Evolutionary conservation across 2,329 filamentous ascomycete genomes (phyloP).

Genomic region (Cadophora malorum): DNA sequence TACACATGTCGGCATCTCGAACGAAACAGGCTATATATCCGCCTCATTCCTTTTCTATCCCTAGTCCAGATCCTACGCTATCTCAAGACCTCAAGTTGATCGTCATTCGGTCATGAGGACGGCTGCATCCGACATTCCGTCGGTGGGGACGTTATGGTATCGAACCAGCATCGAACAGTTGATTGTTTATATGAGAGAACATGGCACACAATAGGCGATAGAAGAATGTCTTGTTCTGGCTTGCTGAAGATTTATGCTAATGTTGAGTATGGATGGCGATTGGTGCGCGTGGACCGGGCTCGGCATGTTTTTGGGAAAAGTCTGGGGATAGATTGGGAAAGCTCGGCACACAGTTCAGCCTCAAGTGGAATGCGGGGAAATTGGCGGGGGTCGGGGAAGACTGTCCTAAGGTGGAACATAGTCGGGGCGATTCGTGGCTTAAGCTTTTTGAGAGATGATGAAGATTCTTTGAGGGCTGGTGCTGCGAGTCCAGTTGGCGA

Average conservation of each 20-base stretch:
- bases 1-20: background rate
- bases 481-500: background rate
- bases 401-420: background rate
- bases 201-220: background rate
- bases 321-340: background rate
- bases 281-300: background rate
- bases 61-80: background rate
- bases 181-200: background rate
- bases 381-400: background rate
- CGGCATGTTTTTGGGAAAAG: background rate
- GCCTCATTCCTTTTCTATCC: background rate
- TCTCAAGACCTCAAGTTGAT: background rate
- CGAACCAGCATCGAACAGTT: background rate
- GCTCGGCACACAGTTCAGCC: slow-evolving; percentile 14
- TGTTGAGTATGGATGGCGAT: background rate
- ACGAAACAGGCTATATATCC: background rate
- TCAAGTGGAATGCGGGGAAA: slow-evolving; percentile 10
- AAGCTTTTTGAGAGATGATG: background rate
- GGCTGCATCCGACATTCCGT: background rate
- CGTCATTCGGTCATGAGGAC: slow-evolving; percentile 7
- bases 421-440: background rate
- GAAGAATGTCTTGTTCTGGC: background rate
- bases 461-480: background rate
- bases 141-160: background rate
- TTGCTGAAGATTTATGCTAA: background rate